Percentiles rank a stretch among this genome's conserved stretches.
These are phyloP conservation scores for Cryptosporidium tyzzeri DNA, from an alignment of 169 alveolate species.

Conservation along the genomic window DNA sequence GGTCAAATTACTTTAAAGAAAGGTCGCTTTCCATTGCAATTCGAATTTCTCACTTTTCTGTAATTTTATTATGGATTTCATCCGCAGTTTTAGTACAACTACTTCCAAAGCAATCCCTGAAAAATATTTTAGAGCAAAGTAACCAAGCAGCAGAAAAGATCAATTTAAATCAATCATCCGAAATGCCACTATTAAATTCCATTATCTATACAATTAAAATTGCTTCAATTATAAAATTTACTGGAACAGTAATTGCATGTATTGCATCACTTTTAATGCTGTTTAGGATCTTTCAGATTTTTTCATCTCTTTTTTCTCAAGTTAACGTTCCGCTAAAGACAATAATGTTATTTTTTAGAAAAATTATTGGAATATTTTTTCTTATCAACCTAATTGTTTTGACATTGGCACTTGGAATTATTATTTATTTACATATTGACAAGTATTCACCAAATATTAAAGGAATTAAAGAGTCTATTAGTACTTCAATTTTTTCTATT, in stretches of 20 bases:
- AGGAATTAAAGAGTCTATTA: constrained; percentile 27
- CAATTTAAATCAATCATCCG: constrained; percentile 9
- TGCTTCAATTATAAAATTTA: constrained; percentile 36
- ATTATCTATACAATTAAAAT: constrained; percentile 38
- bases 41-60: constrained; percentile 40
- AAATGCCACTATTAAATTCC: constrained; percentile 22
- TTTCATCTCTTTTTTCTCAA: constrained; percentile 53
- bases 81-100: constrained; percentile 47
- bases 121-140: constrained; percentile 28
- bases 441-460: constrained; percentile 16
- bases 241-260: constrained; percentile 43
- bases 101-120: constrained; percentile 28
- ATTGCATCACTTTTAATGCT: constrained; percentile 41
- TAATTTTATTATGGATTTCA: constrained; percentile 32
- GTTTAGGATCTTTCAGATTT: constrained; percentile 63
- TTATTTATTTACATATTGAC: constrained; percentile 46
- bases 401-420: constrained; percentile 45
- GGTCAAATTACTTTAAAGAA: constrained; percentile 56
- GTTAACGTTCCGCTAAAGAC: constrained; percentile 56
- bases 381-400: constrained; percentile 21
- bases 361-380: constrained; percentile 40
- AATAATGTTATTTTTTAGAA: constrained; percentile 38
- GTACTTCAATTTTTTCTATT: constrained; percentile 18
- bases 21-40: constrained; percentile 48
- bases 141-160: constrained; percentile 25